These are phyloP conservation scores for Leptoxyphium fumago DNA, from an alignment of 2,329 filamentous ascomycete genomes.

Conservation along the genomic window DNA sequence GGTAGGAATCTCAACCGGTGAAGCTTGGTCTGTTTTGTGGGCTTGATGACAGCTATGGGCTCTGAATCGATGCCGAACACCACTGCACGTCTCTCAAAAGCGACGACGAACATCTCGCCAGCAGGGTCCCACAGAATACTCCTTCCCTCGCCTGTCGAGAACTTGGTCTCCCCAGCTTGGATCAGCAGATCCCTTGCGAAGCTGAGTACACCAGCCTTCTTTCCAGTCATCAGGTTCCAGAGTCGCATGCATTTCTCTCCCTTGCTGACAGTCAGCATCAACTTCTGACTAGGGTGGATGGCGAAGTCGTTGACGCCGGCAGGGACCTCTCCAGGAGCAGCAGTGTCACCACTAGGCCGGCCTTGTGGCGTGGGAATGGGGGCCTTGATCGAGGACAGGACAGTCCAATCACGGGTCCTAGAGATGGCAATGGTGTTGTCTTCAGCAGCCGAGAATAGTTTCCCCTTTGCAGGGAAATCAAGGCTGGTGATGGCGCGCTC, in stretches of 20 bases:
- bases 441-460: conserved; percentile 75
- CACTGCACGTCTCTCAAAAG: conserved; percentile 71
- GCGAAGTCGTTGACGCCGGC: conserved; percentile 91
- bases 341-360: conserved; percentile 79
- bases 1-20: conserved; percentile 65
- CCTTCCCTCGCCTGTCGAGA: conserved; percentile 67
- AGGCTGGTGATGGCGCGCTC: conserved; percentile 66
- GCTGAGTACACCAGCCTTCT: conserved; percentile 84
- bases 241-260: conserved; percentile 84
- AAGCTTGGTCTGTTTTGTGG: conserved; percentile 58
- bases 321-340: conserved; percentile 62
- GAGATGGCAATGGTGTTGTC: conserved; percentile 86
- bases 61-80: conserved; percentile 82
- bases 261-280: conserved; percentile 85
- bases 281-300: conserved; percentile 87
- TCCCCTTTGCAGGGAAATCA: conserved; percentile 69
- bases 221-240: conserved; percentile 94
- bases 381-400: conserved; percentile 76
- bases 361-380: conserved; percentile 69
- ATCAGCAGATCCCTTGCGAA: conserved; percentile 61
- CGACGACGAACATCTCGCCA: conserved; percentile 74
- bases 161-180: conserved; percentile 61
- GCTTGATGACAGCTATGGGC: conserved; percentile 58
- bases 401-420: conserved; percentile 74
- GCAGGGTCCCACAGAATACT: conserved; percentile 65